Evolutionary conservation across 345 rosid genomes (phyloP).

Genomic region (Aquilaria yunnanensis): DNA sequence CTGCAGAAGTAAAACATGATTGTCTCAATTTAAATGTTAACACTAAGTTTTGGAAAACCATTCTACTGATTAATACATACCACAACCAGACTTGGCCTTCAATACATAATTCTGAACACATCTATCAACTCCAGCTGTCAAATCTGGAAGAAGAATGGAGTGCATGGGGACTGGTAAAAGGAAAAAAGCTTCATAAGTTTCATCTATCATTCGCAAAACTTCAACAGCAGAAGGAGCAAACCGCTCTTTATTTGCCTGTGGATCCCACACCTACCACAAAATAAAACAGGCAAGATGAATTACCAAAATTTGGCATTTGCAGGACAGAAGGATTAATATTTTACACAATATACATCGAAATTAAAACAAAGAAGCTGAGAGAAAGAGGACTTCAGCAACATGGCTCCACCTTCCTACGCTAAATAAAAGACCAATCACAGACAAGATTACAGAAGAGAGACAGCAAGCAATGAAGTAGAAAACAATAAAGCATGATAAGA

Average conservation of each 20-base stretch:
- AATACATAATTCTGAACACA: conserved; percentile 71
- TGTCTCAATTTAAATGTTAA: background rate
- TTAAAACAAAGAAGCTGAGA: too few species aligned
- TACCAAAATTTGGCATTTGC: background rate
- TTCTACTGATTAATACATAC: conserved; percentile 30
- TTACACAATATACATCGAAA: too few species aligned
- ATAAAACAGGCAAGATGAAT: background rate
- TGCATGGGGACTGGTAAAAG: conserved; percentile 81
- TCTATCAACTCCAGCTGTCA: conserved; percentile 67
- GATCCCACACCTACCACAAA: conserved; percentile 68
- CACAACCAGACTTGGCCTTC: conserved; percentile 90
- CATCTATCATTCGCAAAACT: conserved; percentile 78
- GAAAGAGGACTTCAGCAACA: too few species aligned
- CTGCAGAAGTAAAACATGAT: conserved; percentile 26
- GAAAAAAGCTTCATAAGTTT: conserved; percentile 88
- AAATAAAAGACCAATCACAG: too few species aligned
- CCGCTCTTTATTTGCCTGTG: conserved; percentile 60
- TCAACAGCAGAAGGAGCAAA: conserved; percentile 86
- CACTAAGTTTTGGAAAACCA: background rate
- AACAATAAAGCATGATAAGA: background rate
- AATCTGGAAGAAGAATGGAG: conserved; percentile 70
- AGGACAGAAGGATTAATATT: too few species aligned
- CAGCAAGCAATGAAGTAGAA: background rate
- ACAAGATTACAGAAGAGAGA: background rate
- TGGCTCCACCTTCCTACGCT: too few species aligned